Base-by-base conservation (phyloP, 257 asterid species). In the Mentha longifolia region DNA sequence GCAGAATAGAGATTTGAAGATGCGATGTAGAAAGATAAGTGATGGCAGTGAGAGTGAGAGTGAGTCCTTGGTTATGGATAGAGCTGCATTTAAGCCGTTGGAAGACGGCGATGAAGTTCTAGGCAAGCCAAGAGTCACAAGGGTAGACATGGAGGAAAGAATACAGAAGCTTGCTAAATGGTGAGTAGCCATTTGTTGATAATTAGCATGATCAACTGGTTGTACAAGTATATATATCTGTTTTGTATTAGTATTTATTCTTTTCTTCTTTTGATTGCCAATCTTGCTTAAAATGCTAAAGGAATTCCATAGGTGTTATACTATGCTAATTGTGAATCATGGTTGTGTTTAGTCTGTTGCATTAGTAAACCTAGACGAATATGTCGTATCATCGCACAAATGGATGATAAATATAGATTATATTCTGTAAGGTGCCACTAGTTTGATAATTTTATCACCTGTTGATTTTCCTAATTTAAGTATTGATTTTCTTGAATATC, bases 121-220 rank as follows among this genome's bases (percentile, higher is more conserved):
- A 43, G 92, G 76, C 46, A 80, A 68, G 79, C 89, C 89, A 64
- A 88, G 95, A 74, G 73, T 94, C 37, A 72, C 97, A 2, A 89
- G 73, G 73, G 88, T 80, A 43, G 99, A 85, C 74, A 94, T 87
- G 97, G 99, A 94, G 62, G 97, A 84, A 77, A 91, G 99, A 83
- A 86, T 94, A 62, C 96, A 85, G 78, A 94, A 78, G 83, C 97
- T 94, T 63, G 96, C 97, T 22, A 91, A 82, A 73, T 78, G 91
- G 98, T 94, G 78, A 84, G 96, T 76, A 12, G 46, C 63, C 61
- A 65, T 35, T 35, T 35, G 46, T 1, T 49, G 20, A 3, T 42
- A 33, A 60, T 62, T 16, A 47, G 49, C 60, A 15, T 7, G n/a
- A 10, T 71, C 12, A 14, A 9, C 22, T 72, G 55, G 39, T 59